Base-by-base conservation (phyloP, 495 filamentous ascomycete genomes). In the Annulohypoxylon maeteangense region DNA sequence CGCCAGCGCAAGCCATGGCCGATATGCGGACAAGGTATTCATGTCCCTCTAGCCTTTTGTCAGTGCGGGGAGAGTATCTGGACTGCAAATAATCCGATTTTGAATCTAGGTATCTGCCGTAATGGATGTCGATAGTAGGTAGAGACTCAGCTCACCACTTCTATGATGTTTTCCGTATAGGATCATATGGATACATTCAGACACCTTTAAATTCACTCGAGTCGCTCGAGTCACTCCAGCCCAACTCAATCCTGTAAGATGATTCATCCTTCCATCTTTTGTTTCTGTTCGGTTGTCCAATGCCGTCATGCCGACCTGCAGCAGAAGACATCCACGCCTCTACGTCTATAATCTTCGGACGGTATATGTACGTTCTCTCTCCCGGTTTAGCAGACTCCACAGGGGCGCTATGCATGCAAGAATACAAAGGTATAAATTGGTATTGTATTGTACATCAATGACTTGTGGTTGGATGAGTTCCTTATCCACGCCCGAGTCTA, bases 201-300 rank as follows among this genome's bases (percentile, higher is more conserved):
- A 69, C 42, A 23, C 27, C 44, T 51, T 55, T 51, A 38, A 29
- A 62, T 47, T 61, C 45, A 60, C 44, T 61, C 47, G 60, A 34
- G 22, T 60, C 62, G 51, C 45, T 62, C 31, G 62, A 38, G 25
- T 61, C 51, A 51, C 64, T 20, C 61, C 64, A 61, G 54, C 65
- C 65, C 55, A 65, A 65, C 48, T 56, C 32, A 57, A 40, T n/a
- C 27, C 65, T 68, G 48, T 47, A 36, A 66, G 65, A 69, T 73
- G 70, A 68, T 73, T 69, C 65, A 68, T 55, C 57, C 65, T 50
- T 57, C 65, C 65, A 62, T 59, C 42, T 56, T 66, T 73, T 57
- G 42, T 34, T 48, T 40, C 42, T 18, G 18, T 69, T 64, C 62
- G 70, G 70, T 66, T 73, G 34, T 62, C 70, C 70, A 69, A 72